Percentiles rank a stretch among this genome's conserved stretches.
Conservation (phyloP, 495 filamentous ascomycete genomes). For the Talaromyces stipitatus region DNA sequence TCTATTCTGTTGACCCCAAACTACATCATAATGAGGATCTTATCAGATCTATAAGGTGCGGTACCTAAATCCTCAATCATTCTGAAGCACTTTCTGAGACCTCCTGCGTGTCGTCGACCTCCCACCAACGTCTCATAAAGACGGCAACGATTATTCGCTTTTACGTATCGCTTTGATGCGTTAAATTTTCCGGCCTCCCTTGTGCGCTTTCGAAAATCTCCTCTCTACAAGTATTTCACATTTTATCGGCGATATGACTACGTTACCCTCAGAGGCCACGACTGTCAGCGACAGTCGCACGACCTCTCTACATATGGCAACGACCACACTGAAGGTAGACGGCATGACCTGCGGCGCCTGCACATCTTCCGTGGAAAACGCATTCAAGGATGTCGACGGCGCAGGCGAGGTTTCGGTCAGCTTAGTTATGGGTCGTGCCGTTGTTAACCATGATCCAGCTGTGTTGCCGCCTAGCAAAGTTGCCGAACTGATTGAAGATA, state of each 20-base stretch:
- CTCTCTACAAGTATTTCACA: not conserved
- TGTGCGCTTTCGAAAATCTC: not conserved
- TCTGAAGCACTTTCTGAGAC: constrained; percentile 2
- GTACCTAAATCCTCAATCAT: not conserved
- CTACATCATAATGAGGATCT: not conserved
- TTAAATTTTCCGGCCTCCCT: not conserved
- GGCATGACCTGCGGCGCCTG: constrained; percentile 96
- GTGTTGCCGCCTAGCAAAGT: constrained; percentile 65
- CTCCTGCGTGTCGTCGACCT: not conserved
- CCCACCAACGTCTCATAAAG: not conserved
- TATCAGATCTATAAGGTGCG: not conserved
- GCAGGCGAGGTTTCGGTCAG: constrained; percentile 80
- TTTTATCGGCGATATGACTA: not conserved
- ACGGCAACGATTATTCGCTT: not conserved
- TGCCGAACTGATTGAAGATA: constrained; percentile 81
- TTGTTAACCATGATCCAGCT: constrained; percentile 78
- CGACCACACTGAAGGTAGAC: constrained; percentile 80
- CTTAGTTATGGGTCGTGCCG: constrained; percentile 85
- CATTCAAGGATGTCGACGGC: constrained; percentile 73
- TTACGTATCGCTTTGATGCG: not conserved
- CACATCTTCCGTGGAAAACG: constrained; percentile 77
- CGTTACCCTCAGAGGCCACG: not conserved
- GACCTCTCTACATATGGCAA: constrained; percentile 56
- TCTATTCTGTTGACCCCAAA: not conserved
- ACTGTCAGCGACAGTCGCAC: not conserved